Conservation (phyloP, 2,329 filamentous ascomycete genomes). For the Helotiales sp. region DNA sequence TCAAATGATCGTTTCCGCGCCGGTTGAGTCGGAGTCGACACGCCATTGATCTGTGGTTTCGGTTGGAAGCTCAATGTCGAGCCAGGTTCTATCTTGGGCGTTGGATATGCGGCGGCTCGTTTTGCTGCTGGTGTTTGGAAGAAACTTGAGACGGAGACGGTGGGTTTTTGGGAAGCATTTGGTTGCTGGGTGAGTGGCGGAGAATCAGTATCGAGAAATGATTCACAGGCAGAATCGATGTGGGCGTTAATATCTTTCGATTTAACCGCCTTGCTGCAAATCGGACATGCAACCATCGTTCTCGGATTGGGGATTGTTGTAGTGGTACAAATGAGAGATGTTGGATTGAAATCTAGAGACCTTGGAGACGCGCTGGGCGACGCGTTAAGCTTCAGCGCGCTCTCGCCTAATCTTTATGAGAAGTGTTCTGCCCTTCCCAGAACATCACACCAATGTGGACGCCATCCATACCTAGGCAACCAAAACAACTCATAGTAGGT, state of each 20-base stretch:
- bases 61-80: constrained; percentile 42
- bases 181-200: constrained; percentile 45
- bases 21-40: constrained; percentile 29
- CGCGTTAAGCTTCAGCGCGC: constrained; percentile 4
- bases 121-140: constrained; percentile 67
- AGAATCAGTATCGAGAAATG: constrained; percentile 61
- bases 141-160: constrained; percentile 60
- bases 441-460: too few species aligned
- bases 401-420: neutral
- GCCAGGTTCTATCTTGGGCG: constrained; percentile 42
- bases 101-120: constrained; percentile 46
- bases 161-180: constrained; percentile 45
- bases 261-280: constrained; percentile 76
- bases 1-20: constrained; percentile 42
- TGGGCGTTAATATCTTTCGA: constrained; percentile 83
- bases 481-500: too few species aligned
- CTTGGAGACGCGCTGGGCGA: neutral
- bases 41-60: constrained; percentile 43
- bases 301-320: neutral
- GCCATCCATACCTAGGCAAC: too few species aligned
- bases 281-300: constrained; percentile 73
- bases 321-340: neutral
- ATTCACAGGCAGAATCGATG: constrained; percentile 81
- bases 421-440: too few species aligned
- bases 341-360: neutral